phyloP scores from a whole-genome alignment of 2,329 filamentous ascomycete species.

The Coccinonectria pachysandricola region DNA sequence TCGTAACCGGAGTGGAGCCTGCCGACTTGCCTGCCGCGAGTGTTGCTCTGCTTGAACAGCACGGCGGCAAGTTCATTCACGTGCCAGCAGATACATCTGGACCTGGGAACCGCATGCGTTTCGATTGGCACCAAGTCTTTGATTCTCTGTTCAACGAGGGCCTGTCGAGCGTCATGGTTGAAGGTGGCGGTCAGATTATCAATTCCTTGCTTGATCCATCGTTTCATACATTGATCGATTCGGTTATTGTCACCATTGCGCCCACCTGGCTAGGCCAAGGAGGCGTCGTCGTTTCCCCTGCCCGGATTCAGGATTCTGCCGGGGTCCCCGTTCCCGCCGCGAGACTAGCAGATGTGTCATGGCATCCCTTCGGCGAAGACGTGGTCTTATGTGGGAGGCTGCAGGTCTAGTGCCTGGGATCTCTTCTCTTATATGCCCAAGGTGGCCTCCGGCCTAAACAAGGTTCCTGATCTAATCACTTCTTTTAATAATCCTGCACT shows the following conservation, averaged over 20 bases:
- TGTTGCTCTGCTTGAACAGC: constrained; percentile 30
- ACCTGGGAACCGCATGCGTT: constrained; percentile 30
- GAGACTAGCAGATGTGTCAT: constrained; percentile 55
- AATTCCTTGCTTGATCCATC: constrained; percentile 62
- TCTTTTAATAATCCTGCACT: too few relatives aligned
- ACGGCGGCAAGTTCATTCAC: constrained; percentile 43
- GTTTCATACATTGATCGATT: constrained; percentile 55
- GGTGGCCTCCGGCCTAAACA: too few relatives aligned
- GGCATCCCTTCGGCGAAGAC: constrained; percentile 73
- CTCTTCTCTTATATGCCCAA: too few relatives aligned
- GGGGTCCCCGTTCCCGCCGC: constrained; percentile 49
- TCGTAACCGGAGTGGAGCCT: constrained; percentile 45
- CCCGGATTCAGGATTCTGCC: constrained; percentile 38
- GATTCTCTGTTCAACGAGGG: constrained; percentile 45
- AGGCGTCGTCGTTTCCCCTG: constrained; percentile 69
- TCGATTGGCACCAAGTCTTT: constrained; percentile 58
- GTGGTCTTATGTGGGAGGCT: constrained; percentile 69
- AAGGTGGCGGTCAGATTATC: constrained; percentile 76
- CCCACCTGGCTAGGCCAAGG: constrained; percentile 82
- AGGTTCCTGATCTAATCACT: too few relatives aligned
- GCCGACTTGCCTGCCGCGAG: constrained; percentile 35
- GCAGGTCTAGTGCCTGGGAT: constrained; percentile 12
- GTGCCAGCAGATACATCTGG: constrained; percentile 25
- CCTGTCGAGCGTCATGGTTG: constrained; percentile 77
- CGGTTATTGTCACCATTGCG: constrained; percentile 79